phyloP scores from a whole-genome alignment of 1,284 basidiomycete genomes.

The Calocybe gambosa region DNA sequence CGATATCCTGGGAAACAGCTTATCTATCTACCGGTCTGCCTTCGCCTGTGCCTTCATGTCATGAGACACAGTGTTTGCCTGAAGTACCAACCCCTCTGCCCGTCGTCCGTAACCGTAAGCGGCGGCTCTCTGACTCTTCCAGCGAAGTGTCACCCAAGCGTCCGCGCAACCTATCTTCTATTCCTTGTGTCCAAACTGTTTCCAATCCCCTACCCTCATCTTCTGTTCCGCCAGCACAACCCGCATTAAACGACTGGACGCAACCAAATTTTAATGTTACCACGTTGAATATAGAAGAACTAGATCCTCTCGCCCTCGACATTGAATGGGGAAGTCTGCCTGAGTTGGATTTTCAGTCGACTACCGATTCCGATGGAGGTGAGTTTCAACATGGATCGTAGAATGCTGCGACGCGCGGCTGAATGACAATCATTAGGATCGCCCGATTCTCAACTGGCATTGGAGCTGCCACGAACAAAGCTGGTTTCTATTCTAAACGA shows the following conservation, averaged over 20 bases:
- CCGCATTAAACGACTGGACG: slow-evolving; percentile 17
- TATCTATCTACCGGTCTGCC: slow-evolving; percentile 5
- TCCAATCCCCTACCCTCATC: slow-evolving; percentile 24
- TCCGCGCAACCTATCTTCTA: slow-evolving; percentile 13
- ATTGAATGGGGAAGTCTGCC: slow-evolving; percentile 5
- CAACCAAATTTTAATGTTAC: slow-evolving; percentile 22
- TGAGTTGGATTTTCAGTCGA: neutral
- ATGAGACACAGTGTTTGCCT: slow-evolving; percentile 1
- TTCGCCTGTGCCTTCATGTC: slow-evolving; percentile 10
- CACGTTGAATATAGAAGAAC: slow-evolving; percentile 13
- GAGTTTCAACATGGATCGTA: neutral
- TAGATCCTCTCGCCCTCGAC: slow-evolving; percentile 11
- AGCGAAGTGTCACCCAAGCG: slow-evolving; percentile 18
- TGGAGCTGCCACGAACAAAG: neutral
- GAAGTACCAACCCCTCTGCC: slow-evolving; percentile 15
- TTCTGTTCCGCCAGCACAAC: slow-evolving; percentile 3
- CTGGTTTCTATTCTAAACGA: neutral
- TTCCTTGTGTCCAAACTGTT: slow-evolving; percentile 18
- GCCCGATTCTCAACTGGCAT: neutral
- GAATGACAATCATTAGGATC: neutral
- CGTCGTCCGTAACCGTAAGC: slow-evolving; percentile 6
- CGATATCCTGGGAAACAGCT: neutral
- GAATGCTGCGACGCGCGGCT: neutral
- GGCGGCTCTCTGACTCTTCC: slow-evolving; percentile 27
- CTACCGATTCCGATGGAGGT: neutral